A percentile compares a stretch with the other conserved stretches of the same genome.
These are phyloP conservation scores for Peterozyma toletana DNA, from an alignment of 805 yeast genomes.

Conservation along the genomic window DNA sequence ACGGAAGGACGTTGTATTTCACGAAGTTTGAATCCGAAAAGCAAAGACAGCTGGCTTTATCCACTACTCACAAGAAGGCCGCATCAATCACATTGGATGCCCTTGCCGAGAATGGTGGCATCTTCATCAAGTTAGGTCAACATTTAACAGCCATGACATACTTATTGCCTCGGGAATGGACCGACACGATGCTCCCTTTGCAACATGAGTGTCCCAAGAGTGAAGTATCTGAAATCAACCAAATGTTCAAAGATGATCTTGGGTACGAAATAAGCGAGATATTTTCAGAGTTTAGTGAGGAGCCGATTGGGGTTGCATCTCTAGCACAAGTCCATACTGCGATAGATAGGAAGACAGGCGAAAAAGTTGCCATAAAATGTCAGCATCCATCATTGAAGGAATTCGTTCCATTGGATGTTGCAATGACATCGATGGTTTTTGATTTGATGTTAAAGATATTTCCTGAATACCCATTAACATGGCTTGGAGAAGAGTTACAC, in stretches of 20 bases:
- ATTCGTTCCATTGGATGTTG: constrained; percentile 86
- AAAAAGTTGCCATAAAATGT: constrained; percentile 85
- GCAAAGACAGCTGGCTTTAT: constrained; percentile 44
- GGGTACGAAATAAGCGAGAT: constrained; percentile 52
- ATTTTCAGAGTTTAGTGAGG: constrained; percentile 58
- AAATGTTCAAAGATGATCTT: constrained; percentile 63
- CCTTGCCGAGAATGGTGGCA: constrained; percentile 80
- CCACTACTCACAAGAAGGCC: constrained; percentile 64
- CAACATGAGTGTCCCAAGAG: constrained; percentile 89
- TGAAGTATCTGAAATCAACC: constrained; percentile 56
- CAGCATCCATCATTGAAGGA: constrained; percentile 87
- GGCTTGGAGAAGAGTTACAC: constrained; percentile 95
- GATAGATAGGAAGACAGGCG: constrained; percentile 44
- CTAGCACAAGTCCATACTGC: constrained; percentile 94
- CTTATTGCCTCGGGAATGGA: constrained; percentile 90
- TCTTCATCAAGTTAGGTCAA: constrained; percentile 92
- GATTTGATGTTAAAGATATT: constrained; percentile 66
- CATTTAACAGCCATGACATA: constrained; percentile 91
- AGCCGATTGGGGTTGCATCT: constrained; percentile 92
- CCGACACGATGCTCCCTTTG: constrained; percentile 84
- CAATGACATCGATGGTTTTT: constrained; percentile 72
- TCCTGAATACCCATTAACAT: constrained; percentile 88
- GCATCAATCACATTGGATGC: constrained; percentile 77
- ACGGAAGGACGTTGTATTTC: constrained; percentile 46
- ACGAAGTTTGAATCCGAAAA: constrained; percentile 35